A percentile compares a stretch with the other conserved stretches of the same genome.
phyloP scores from a whole-genome alignment of 768 basidiomycete species.

The Pleurotus salmoneostramineus region DNA sequence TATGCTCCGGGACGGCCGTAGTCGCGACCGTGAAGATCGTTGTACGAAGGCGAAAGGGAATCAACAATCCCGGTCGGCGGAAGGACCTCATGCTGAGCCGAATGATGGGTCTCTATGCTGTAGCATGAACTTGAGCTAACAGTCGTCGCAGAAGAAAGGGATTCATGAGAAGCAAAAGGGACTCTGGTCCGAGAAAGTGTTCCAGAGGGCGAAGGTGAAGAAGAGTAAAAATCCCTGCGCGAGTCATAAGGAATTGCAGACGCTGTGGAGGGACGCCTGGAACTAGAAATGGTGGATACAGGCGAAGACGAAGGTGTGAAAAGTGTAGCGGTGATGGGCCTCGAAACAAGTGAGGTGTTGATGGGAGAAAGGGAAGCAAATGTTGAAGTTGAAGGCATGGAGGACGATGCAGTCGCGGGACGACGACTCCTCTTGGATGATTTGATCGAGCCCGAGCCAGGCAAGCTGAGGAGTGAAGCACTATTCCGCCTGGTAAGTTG shows the following conservation, averaged over 20 bases:
- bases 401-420: background rate
- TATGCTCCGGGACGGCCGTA: background rate
- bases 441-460: background rate
- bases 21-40: background rate
- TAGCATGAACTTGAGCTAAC: slow-evolving; percentile 4
- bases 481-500: background rate
- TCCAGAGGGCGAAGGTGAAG: background rate
- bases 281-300: background rate
- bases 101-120: background rate
- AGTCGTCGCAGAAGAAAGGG: background rate
- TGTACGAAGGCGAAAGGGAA: background rate
- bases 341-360: background rate
- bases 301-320: background rate
- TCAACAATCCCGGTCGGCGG: background rate
- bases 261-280: background rate
- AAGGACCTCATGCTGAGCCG: background rate
- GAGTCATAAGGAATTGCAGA: background rate
- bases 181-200: background rate
- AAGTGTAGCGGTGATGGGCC: background rate
- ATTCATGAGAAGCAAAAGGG: slow-evolving; percentile 2
- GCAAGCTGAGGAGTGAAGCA: slow-evolving; percentile 1
- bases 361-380: background rate
- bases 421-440: background rate
- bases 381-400: background rate
- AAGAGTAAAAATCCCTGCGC: background rate